Evolutionary conservation across 2,329 filamentous ascomycete genomes (phyloP).

Genomic region (Ascosphaera aggregata): DNA sequence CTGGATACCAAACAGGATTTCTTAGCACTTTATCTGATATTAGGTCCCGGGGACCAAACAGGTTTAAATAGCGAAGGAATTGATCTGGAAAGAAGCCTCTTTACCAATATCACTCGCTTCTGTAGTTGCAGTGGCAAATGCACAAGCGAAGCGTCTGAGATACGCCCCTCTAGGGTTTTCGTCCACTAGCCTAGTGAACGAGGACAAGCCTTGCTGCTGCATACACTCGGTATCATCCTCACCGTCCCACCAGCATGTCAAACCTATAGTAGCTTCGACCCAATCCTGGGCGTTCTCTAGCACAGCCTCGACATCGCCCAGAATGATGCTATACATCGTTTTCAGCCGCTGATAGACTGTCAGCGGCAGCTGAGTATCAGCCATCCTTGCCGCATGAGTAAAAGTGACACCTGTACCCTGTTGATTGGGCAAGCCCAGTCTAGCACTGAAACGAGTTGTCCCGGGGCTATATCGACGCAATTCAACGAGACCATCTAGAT

Average conservation of each 20-base stretch:
- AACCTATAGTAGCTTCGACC: slow-evolving; percentile 65
- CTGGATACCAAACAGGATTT: too few relatives aligned
- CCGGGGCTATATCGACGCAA: slow-evolving; percentile 29
- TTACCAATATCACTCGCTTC: slow-evolving; percentile 33
- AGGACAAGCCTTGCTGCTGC: neutral
- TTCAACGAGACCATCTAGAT: slow-evolving; percentile 58
- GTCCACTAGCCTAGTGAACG: slow-evolving; percentile 18
- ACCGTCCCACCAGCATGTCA: slow-evolving; percentile 87
- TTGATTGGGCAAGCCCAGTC: slow-evolving; percentile 22
- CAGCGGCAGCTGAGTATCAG: slow-evolving; percentile 74
- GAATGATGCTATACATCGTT: slow-evolving; percentile 55
- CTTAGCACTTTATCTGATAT: too few relatives aligned
- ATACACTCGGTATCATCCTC: slow-evolving; percentile 35
- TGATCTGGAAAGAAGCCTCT: slow-evolving; percentile 38
- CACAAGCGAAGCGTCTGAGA: slow-evolving; percentile 44
- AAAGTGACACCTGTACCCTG: slow-evolving; percentile 35
- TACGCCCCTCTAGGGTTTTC: slow-evolving; percentile 41
- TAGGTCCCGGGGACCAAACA: too few relatives aligned
- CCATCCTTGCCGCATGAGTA: slow-evolving; percentile 43
- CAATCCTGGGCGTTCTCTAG: slow-evolving; percentile 64
- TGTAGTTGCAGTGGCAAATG: slow-evolving; percentile 42
- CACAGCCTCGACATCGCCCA: slow-evolving; percentile 54
- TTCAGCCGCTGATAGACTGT: slow-evolving; percentile 69
- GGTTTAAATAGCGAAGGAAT: too few relatives aligned
- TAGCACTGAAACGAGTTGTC: slow-evolving; percentile 7